phyloP scores from a whole-genome alignment of 129 eudicot species.

The Chrysanthemum seticuspe region DNA sequence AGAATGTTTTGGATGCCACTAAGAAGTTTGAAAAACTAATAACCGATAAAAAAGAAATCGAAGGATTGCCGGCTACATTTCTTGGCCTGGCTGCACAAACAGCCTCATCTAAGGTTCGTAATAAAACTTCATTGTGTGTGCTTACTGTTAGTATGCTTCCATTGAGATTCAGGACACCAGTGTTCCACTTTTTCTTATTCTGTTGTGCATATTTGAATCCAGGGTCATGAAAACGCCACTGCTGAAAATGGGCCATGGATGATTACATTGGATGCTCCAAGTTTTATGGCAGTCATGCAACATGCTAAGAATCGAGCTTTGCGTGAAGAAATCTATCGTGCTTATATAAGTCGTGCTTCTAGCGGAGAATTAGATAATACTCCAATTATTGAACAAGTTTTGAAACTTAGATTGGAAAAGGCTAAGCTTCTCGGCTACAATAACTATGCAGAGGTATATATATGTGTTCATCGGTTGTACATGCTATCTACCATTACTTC shows the following conservation, averaged over 20 bases:
- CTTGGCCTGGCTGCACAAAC: slow-evolving; percentile 85
- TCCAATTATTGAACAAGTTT: slow-evolving; percentile 64
- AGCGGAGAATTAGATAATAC: slow-evolving; percentile 91
- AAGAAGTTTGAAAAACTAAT: slow-evolving; percentile 83
- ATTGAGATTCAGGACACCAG: not conserved
- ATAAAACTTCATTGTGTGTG: not conserved
- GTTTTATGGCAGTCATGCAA: slow-evolving; percentile 87
- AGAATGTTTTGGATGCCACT: slow-evolving; percentile 85
- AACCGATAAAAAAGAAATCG: slow-evolving; percentile 74
- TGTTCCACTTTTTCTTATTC: not conserved
- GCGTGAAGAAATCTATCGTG: slow-evolving; percentile 86
- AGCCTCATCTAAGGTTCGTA: slow-evolving; percentile 68
- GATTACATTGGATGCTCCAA: slow-evolving; percentile 90
- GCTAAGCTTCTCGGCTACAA: slow-evolving; percentile 95
- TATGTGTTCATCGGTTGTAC: not conserved
- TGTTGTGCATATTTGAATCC: slow-evolving; percentile 16
- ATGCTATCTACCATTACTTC: slow-evolving; percentile 5
- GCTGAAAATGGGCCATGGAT: slow-evolving; percentile 91
- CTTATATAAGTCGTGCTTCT: slow-evolving; percentile 85
- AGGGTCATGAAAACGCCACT: slow-evolving; percentile 97
- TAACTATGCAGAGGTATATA: slow-evolving; percentile 82
- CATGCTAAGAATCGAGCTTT: slow-evolving; percentile 78
- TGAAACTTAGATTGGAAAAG: slow-evolving; percentile 86
- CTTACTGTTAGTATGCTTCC: not conserved
- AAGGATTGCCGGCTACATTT: slow-evolving; percentile 84